Evolutionary conservation across 805 yeast genomes (phyloP).

Genomic region (Candida orba): DNA sequence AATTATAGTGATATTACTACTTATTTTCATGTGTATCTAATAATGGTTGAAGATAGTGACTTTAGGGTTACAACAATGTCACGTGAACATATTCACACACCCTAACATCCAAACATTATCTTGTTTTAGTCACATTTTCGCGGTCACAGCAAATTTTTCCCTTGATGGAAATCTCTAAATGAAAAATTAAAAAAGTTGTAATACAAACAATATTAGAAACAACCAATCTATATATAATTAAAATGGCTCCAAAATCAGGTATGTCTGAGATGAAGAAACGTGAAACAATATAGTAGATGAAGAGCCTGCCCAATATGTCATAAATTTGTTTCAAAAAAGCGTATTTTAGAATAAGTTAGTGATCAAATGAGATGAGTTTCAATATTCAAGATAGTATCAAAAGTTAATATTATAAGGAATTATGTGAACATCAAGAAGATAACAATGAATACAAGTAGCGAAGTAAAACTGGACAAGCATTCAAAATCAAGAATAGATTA

Average conservation of each 20-base stretch:
- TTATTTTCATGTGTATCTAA: too few relatives aligned
- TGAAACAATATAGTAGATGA: background rate
- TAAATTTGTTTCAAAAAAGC: background rate
- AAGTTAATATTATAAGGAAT: too few relatives aligned
- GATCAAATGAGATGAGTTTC: too few relatives aligned
- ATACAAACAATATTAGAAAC: background rate
- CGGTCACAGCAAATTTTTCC: background rate
- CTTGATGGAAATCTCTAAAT: background rate
- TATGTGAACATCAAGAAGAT: too few relatives aligned
- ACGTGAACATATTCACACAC: background rate
- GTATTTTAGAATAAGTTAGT: too few relatives aligned
- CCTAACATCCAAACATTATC: slow-evolving; percentile 1
- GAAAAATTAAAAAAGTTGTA: slow-evolving; percentile 5
- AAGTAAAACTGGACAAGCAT: too few relatives aligned
- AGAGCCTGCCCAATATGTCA: background rate
- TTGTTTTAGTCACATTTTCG: background rate
- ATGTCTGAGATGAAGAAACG: slow-evolving; percentile 21
- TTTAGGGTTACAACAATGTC: background rate
- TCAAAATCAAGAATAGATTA: too few relatives aligned
- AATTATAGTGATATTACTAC: too few relatives aligned
- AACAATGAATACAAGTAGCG: too few relatives aligned
- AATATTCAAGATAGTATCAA: too few relatives aligned
- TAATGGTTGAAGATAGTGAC: too few relatives aligned
- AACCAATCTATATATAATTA: slow-evolving; percentile 14
- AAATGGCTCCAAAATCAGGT: slow-evolving; percentile 52